Evolutionary conservation across 2,329 filamentous ascomycete species (phyloP).

Genomic region (Aureobasidium sp.): DNA sequence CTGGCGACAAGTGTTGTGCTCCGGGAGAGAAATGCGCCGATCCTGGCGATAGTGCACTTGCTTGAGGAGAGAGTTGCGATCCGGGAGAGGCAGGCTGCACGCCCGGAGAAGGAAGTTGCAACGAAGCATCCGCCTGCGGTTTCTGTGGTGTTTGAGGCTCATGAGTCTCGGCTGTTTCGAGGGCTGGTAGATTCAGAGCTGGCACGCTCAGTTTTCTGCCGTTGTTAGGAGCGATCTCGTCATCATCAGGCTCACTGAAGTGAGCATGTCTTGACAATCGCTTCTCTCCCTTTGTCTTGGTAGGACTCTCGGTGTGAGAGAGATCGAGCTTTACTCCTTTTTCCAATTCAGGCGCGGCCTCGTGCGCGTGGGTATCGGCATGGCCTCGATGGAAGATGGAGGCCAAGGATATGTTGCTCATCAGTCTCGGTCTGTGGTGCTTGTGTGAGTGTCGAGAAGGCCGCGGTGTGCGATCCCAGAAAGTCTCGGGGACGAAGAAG

Average conservation of each 20-base stretch:
- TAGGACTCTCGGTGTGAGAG: not conserved
- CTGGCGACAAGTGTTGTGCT: not conserved
- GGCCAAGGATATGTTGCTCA: slow-evolving; percentile 20
- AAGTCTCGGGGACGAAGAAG: slow-evolving; percentile 88
- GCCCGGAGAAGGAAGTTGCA: not conserved
- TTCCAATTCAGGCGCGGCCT: slow-evolving; percentile 6
- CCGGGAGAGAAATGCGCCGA: not conserved
- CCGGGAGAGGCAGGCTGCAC: not conserved
- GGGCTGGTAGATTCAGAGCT: slow-evolving; percentile 9
- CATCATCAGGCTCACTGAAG: slow-evolving; percentile 18
- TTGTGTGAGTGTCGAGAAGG: slow-evolving; percentile 31
- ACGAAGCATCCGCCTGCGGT: not conserved
- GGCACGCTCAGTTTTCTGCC: not conserved
- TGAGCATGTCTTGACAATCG: slow-evolving; percentile 22
- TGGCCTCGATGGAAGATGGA: slow-evolving; percentile 23
- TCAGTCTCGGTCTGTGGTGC: slow-evolving; percentile 18
- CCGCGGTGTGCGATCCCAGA: slow-evolving; percentile 78
- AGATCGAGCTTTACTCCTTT: not conserved
- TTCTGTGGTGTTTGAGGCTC: slow-evolving; percentile 1
- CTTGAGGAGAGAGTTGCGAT: not conserved
- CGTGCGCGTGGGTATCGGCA: slow-evolving; percentile 13
- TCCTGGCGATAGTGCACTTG: not conserved
- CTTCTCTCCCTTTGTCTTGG: slow-evolving; percentile 9
- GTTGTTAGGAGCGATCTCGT: not conserved
- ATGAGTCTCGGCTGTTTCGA: not conserved